phyloP scores from a whole-genome alignment of 2,329 filamentous ascomycete species.

The Phialophora expanda region DNA sequence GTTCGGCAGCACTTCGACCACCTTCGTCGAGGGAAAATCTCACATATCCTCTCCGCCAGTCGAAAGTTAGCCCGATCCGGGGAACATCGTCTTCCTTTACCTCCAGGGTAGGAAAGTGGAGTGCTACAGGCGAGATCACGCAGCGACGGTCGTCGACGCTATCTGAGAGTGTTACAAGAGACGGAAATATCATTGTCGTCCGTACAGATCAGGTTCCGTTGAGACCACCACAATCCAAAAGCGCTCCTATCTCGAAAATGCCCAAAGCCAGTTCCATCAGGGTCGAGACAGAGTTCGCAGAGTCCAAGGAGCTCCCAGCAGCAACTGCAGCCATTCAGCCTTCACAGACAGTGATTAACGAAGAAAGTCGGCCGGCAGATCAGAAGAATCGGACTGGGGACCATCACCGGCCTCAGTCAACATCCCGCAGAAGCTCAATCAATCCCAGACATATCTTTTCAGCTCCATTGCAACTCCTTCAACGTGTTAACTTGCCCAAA shows the following conservation, averaged over 20 bases:
- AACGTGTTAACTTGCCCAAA: constrained; percentile 22
- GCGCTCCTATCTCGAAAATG: background rate
- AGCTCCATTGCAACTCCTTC: constrained; percentile 25
- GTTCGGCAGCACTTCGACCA: background rate
- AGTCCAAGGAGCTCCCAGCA: background rate
- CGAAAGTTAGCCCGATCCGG: constrained; percentile 21
- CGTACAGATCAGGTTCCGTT: constrained; percentile 31
- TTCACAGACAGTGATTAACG: background rate
- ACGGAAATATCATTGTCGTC: constrained; percentile 18
- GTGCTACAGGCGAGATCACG: constrained; percentile 16
- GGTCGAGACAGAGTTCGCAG: constrained; percentile 30
- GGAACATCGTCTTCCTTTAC: constrained; percentile 27
- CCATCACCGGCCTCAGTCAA: background rate
- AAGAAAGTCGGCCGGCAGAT: constrained; percentile 6
- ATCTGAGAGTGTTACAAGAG: constrained; percentile 4
- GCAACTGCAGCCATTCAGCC: background rate
- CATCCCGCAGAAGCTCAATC: constrained; percentile 28
- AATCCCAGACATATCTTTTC: constrained; percentile 31
- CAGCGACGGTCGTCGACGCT: constrained; percentile 9
- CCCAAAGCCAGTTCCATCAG: constrained; percentile 22
- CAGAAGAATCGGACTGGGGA: background rate
- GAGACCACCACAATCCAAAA: constrained; percentile 22
- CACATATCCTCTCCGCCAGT: constrained; percentile 13
- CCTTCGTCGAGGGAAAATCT: constrained; percentile 15
- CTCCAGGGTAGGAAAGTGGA: constrained; percentile 23